phyloP scores from a whole-genome alignment of 768 basidiomycete species.

The Lepiota brunneoincarnata region DNA sequence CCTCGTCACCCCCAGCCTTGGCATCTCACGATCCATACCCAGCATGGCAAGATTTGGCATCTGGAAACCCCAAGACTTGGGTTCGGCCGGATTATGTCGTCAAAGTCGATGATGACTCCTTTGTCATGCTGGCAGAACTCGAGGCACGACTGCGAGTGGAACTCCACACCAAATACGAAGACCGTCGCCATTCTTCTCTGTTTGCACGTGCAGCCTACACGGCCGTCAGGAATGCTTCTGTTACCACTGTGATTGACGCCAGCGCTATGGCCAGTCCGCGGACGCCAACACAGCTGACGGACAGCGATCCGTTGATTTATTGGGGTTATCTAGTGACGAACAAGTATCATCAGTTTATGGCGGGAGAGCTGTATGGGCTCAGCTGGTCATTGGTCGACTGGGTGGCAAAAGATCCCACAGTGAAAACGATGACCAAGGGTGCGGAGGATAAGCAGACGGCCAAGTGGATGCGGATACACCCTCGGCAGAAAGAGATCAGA shows the following conservation, averaged over 20 bases:
- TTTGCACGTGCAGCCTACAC: background rate
- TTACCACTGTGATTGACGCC: background rate
- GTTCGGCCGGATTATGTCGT: conserved; percentile 88
- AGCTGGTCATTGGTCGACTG: conserved; percentile 88
- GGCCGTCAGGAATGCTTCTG: background rate
- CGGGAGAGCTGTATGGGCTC: conserved; percentile 88
- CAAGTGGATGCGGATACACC: conserved; percentile 89
- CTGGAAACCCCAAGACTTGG: conserved; percentile 55
- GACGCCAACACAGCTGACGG: conserved; percentile 10
- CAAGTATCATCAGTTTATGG: conserved; percentile 89
- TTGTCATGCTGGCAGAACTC: conserved; percentile 92
- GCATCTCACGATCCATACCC: conserved; percentile 69
- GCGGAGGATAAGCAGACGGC: conserved; percentile 94
- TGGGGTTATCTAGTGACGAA: conserved; percentile 93
- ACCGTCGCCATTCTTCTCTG: conserved; percentile 7
- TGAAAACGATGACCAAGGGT: conserved; percentile 68
- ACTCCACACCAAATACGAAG: conserved; percentile 45
- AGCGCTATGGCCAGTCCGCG: conserved; percentile 7
- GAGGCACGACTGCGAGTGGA: conserved; percentile 85
- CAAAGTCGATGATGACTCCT: conserved; percentile 95
- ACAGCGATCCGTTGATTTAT: conserved; percentile 71
- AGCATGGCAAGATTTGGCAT: conserved; percentile 49
- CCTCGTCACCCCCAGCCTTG: conserved; percentile 53
- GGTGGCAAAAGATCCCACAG: conserved; percentile 70
- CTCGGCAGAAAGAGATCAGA: conserved; percentile 70